A percentile compares a stretch with the other conserved stretches of the same genome.
These are phyloP conservation scores for Aspergillus brunneoviolaceus DNA, from an alignment of 2,329 filamentous ascomycete genomes.

Conservation along the genomic window DNA sequence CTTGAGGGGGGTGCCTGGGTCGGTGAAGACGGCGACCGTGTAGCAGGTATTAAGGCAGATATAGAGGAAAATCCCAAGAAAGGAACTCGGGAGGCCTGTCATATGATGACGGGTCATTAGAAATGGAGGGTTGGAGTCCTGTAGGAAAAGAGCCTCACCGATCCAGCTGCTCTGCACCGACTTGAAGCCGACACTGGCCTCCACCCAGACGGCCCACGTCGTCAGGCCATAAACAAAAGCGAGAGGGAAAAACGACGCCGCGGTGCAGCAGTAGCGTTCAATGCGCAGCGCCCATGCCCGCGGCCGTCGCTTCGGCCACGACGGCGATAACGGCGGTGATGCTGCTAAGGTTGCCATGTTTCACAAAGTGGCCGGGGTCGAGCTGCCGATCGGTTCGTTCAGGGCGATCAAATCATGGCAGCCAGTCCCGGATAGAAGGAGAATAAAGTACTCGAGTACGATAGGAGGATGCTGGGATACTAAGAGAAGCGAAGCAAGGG, in stretches of 20 bases:
- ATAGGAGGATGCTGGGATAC: too few species aligned
- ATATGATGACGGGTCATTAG: background rate
- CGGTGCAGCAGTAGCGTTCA: constrained; percentile 80
- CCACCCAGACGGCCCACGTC: constrained; percentile 92
- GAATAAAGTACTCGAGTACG: too few species aligned
- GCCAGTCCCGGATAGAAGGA: background rate
- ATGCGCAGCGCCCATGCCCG: constrained; percentile 50
- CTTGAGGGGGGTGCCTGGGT: constrained; percentile 68
- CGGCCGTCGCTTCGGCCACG: constrained; percentile 42
- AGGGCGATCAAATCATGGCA: constrained; percentile 1
- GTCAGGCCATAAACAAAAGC: constrained; percentile 84
- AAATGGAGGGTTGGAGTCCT: too few species aligned
- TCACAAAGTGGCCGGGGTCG: constrained; percentile 6
- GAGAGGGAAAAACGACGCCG: constrained; percentile 80
- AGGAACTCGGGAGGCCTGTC: constrained; percentile 51
- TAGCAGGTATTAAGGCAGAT: constrained; percentile 83
- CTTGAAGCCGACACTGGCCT: constrained; percentile 68
- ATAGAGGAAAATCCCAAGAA: constrained; percentile 70
- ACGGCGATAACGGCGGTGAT: constrained; percentile 41
- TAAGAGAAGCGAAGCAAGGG: background rate
- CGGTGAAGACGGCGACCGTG: constrained; percentile 88
- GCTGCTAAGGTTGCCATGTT: constrained; percentile 41
- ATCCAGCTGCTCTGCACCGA: constrained; percentile 51
- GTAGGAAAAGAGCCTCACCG: constrained; percentile 28
- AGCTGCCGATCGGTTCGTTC: background rate